Evolutionary conservation across 2,329 filamentous ascomycete genomes (phyloP), one percentile per base, ranked within the genome.

Genomic region (Fusarium metavorans): DNA sequence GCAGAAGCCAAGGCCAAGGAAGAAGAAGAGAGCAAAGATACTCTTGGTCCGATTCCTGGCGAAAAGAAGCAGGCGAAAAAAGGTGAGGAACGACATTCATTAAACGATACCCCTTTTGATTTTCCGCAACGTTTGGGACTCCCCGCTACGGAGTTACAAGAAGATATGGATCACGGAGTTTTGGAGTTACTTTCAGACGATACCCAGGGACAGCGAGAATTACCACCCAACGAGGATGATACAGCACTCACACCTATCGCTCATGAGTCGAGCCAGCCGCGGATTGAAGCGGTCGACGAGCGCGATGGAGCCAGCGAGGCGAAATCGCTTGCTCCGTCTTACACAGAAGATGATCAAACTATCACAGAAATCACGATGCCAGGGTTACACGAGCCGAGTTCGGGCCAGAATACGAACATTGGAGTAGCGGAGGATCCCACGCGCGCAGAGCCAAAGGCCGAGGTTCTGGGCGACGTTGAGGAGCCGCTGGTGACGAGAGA

Each of bases 71-170:
- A 75, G 71, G 76, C 77, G 65, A 82, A 81, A 75, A 85, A 84
- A 86, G 85, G 85, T 87, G 83, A 87, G 85, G 81, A 82, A 77
- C 72, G 77, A 70, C 72, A 76, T 82, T 80, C 75, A 80, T 78
- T 82, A 78, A 77, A 80, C 81, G 78, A 84, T 84, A 80, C 81
- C 81, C 80, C 79, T 77, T 77, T 80, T 82, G 79, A 79, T 80
- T 81, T 82, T 81, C 64, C 76, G 73, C 78, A 78, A 78, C 70
- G 71, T 75, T 72, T 77, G 76, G 78, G 74, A 78, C 74, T 78
- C 74, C 76, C 76, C 72, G 74, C 67, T 73, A 73, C 72, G 68
- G 73, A 77, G 68, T 70, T 76, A 68, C 70, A 77, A 67, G 68
- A 76, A 68, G 75, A 76, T 73, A 71, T 69, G 72, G 73, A 75